Base-by-base conservation (phyloP, 1,284 basidiomycete genomes). In the Lentinus polychrous region DNA sequence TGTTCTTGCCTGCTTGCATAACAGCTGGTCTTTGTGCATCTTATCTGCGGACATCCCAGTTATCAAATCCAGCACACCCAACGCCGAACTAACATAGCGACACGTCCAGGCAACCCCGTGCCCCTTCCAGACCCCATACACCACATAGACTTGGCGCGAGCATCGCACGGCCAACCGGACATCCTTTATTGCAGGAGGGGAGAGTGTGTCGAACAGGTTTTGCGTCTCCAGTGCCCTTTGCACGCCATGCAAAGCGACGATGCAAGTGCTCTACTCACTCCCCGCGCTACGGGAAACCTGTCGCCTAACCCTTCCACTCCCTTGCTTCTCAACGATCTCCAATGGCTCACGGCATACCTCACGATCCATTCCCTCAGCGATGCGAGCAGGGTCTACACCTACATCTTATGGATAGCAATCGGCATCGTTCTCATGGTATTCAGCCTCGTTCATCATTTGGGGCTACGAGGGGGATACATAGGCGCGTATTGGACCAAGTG, bases 301-400 rank as follows among this genome's bases (percentile, higher is more conserved):
- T 45, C 34, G 40, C 34, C 43, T 34, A 20, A 54, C 73, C 46
- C 74, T 1, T 63, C 74, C 14, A 70, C 70, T 5, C 79, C 77
- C 36, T 56, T 61, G 24, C 73, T 69, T 52, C 32, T 64, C 7
- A 68, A 79, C 55, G 66, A 71, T 54, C 57, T 69, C 18, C 65
- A 78, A 56, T 82, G 79, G 75, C 67, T 81, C 54, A 73, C 71
- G 4, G 75, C 74, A 22, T 82, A 81, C 55, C 64, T 81, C 39
- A 65, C 68, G 49, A 72, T 76, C 46, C 76, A 79, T 57, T 74
- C 72, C 42, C 70, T 79, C 51, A 75, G 73, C 60, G 53, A 64
- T 18, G 65, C 71, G 1, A 73, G 70, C 52, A 74, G 76, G 53
- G 73, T 76, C 11, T 86, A 85, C 56, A 70, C 75, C 45, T 76